These are phyloP conservation scores for Calycina marina DNA, from an alignment of 2,329 filamentous ascomycete genomes.

Conservation along the genomic window DNA sequence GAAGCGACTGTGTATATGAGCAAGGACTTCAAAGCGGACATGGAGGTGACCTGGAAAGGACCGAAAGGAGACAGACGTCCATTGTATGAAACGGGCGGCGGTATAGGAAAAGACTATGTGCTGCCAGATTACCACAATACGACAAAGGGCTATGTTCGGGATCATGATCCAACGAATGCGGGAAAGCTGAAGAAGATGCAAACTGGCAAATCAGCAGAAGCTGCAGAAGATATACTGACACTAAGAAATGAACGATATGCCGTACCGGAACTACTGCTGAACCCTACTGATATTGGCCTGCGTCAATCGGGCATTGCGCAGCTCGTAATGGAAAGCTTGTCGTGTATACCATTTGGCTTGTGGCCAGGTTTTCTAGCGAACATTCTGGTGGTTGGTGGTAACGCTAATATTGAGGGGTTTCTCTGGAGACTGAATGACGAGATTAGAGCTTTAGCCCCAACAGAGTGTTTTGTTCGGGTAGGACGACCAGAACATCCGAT, in stretches of 20 bases:
- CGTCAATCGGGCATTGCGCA: conserved; percentile 70
- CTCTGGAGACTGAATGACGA: conserved; percentile 65
- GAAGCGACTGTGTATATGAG: conserved; percentile 78
- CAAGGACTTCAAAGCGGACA: conserved; percentile 57
- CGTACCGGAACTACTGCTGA: conserved; percentile 82
- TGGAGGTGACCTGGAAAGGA: conserved; percentile 77
- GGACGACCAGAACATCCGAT: conserved; percentile 58
- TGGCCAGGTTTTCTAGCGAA: conserved; percentile 79
- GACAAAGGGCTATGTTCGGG: conserved; percentile 53
- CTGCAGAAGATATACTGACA: conserved; percentile 65
- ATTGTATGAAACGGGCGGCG: conserved; percentile 30
- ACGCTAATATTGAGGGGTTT: conserved; percentile 66
- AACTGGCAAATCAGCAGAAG: conserved; percentile 27
- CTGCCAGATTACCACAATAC: conserved; percentile 61
- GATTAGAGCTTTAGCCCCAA: conserved; percentile 54
- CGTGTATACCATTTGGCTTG: conserved; percentile 61
- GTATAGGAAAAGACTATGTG: conserved; percentile 79
- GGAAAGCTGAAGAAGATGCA: conserved; percentile 32
- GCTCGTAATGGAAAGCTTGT: conserved; percentile 66
- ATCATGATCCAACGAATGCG: conserved; percentile 58
- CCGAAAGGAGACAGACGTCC: conserved; percentile 43
- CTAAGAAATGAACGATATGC: conserved; percentile 85
- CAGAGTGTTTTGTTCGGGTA: conserved; percentile 66
- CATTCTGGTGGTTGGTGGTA: conserved; percentile 79
- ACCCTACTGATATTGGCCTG: conserved; percentile 72